These are phyloP conservation scores for Leptographium lundbergii DNA, from an alignment of 2,329 filamentous ascomycete genomes.

Conservation along the genomic window DNA sequence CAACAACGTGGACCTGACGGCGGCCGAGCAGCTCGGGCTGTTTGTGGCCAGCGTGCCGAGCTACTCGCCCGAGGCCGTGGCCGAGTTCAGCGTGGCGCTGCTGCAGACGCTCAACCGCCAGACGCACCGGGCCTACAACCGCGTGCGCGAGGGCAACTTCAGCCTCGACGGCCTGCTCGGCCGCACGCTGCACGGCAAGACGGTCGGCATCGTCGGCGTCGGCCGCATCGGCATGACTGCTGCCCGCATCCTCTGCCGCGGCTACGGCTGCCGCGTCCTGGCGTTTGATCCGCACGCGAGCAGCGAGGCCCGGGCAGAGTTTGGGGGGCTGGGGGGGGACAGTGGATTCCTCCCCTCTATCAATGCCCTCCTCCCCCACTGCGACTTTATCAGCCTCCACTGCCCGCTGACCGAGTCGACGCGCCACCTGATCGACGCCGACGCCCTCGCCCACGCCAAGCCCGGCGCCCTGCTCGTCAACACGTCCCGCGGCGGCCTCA, in stretches of 20 bases:
- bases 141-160: conserved; percentile 57
- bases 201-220: conserved; percentile 52
- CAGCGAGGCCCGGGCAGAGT: conserved; percentile 21
- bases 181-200: conserved; percentile 48
- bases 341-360: conserved; percentile 36
- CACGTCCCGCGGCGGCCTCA: conserved; percentile 53
- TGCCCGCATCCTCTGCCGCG: conserved; percentile 46
- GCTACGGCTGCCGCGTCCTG: conserved; percentile 51
- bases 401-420: conserved; percentile 51
- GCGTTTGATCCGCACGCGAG: conserved; percentile 46
- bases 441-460: conserved; percentile 43
- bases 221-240: conserved; percentile 53
- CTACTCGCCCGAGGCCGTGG: conserved; percentile 57
- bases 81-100: conserved; percentile 56
- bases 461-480: conserved; percentile 49
- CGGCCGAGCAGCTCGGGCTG: conserved; percentile 40
- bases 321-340: conserved; percentile 37
- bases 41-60: conserved; percentile 54
- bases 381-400: conserved; percentile 53
- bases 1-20: conserved; percentile 51
- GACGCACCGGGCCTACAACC: conserved; percentile 55
- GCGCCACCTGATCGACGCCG: conserved; percentile 44
- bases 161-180: conserved; percentile 51
- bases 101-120: conserved; percentile 56
- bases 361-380: conserved; percentile 25